Percentiles rank a stretch among this genome's conserved stretches.
phyloP scores from a whole-genome alignment of 805 yeast species.

The Starmera amethionina region DNA sequence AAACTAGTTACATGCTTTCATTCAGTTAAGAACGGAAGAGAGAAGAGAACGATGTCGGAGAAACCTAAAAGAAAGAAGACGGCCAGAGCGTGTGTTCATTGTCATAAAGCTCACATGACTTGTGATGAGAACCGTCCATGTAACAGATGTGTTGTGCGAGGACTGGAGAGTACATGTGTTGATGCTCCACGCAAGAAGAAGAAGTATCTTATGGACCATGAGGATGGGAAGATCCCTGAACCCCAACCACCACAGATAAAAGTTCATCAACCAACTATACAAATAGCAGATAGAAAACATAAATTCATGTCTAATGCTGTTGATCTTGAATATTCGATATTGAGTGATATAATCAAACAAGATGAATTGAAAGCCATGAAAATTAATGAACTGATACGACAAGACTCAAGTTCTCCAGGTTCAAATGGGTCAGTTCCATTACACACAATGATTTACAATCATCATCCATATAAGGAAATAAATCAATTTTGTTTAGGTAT shows the following conservation, averaged over 20 bases:
- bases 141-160: conserved; percentile 62
- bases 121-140: conserved; percentile 85
- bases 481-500: conserved; percentile 63
- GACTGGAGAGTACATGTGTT: conserved; percentile 58
- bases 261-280: conserved; percentile 5
- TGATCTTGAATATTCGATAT: conserved; percentile 58
- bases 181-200: conserved; percentile 87
- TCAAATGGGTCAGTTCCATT: conserved; percentile 10
- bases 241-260: neutral
- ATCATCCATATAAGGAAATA: conserved; percentile 29
- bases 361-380: conserved; percentile 11
- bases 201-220: conserved; percentile 66
- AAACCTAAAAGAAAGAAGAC: conserved; percentile 52
- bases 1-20: too few relatives aligned
- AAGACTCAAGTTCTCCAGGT: conserved; percentile 1
- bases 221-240: conserved; percentile 17
- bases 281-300: neutral
- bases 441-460: conserved; percentile 8
- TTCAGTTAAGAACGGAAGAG: too few relatives aligned
- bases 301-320: conserved; percentile 62
- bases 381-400: neutral
- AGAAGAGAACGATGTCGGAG: neutral
- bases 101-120: conserved; percentile 86
- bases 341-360: conserved; percentile 51
- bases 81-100: conserved; percentile 80